Evolutionary conservation across 1,284 basidiomycete species (phyloP), one percentile per base, ranked within the genome.

Genomic region (Trichosporon sp.): DNA sequence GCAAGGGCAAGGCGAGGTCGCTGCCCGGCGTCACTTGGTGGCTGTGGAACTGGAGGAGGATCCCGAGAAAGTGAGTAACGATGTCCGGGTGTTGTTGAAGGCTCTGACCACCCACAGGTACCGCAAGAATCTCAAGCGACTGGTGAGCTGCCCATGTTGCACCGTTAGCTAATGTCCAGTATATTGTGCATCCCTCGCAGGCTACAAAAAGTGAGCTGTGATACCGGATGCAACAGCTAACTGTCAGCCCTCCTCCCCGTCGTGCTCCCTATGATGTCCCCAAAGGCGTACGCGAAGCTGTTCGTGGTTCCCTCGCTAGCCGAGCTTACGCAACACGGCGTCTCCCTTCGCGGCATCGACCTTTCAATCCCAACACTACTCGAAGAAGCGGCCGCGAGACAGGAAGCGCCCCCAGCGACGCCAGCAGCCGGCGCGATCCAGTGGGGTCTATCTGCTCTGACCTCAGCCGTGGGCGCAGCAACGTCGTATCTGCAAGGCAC

Each of bases 251-350:
- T 75, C 1, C 61, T 77, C 4, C 70, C 74, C 3, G 58, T 77
- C 58, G 56, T 77, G 21, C 59, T 75, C 2, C 77, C 76, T 0
- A 66, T 79, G 37, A 37, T 78, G 4, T 79, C 77, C 4, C 76
- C 76, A 10, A 77, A 76, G 66, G 70, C 75, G 19, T 76, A 73
- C 36, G 44, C 67, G 49, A 79, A 79, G 60, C 68, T 79, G 14
- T 71, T 75, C 58, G 70, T 70, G 10, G 46, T 73, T 0, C 65
- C 71, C 2, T 74, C 74, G 0, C 61, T 79, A 2, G 49, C 74
- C 9, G 60, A 65, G 16, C 69, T 79, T 0, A 46, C 68, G 13
- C 62, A 62, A 3, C 58, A 54, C 13, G 61, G 60, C 14, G 64
- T 77, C 0, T 63, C 74, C 2, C 64, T 79, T 11, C 63, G 67